Evolutionary conservation across 73 alveolate species (phyloP).

Genomic region (Chromera velia): DNA sequence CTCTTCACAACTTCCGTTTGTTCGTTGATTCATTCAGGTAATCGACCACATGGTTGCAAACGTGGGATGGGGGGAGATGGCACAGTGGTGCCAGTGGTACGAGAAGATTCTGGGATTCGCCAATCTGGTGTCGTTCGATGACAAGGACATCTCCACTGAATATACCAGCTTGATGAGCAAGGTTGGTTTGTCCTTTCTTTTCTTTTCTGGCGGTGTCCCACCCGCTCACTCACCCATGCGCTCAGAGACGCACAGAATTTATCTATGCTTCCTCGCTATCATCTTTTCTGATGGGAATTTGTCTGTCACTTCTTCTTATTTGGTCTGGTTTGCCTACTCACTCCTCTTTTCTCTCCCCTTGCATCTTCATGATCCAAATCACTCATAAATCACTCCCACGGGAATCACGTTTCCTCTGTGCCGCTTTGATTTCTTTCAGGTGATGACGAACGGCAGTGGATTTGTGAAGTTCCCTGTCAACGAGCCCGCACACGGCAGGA

Average conservation of each 20-base stretch:
- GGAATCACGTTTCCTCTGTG: no score
- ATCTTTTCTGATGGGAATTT: no score
- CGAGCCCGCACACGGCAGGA: conserved; percentile 58
- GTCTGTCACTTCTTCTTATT: no score
- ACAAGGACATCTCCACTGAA: background rate
- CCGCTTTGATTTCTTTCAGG: background rate
- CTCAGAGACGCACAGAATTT: background rate
- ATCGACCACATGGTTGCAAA: background rate
- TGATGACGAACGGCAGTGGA: background rate
- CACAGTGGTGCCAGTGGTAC: background rate
- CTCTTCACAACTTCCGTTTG: no score
- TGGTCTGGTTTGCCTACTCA: no score
- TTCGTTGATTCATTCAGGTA: no score
- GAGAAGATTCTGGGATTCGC: background rate
- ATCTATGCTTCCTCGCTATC: no score
- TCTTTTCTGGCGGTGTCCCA: no score
- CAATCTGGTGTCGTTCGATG: background rate
- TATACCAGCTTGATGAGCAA: background rate
- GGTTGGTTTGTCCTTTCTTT: background rate
- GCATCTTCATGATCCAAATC: no score
- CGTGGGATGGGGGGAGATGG: background rate
- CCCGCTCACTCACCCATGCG: background rate
- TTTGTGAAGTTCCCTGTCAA: background rate
- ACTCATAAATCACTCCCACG: no score
- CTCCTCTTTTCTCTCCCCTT: no score